Evolutionary conservation across 2,329 filamentous ascomycete genomes (phyloP), one percentile per base, ranked within the genome.

Genomic region (Microsporum canis): DNA sequence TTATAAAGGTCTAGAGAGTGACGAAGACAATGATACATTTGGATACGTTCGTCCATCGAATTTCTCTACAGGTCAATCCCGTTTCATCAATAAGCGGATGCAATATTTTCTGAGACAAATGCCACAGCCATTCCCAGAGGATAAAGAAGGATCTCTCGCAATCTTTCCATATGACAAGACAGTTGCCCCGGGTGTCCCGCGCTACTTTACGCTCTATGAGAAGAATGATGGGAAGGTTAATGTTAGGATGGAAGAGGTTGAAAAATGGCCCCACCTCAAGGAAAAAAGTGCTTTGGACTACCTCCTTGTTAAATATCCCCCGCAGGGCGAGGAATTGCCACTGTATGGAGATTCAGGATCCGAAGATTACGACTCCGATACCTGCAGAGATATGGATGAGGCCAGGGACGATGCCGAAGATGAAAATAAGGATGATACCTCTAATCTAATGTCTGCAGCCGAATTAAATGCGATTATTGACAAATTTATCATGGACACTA

Each of bases 341-440:
- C 27, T 75, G 0, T 82, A 80, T 66, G 82, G 82, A 3, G 81
- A 86, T 2, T 86, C 83, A 0, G 75, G 72, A 1, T 75, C 75
- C 5, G 75, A 77, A 65, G 76, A 80, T 34, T 82, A 80, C 63
- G 85, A 88, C 66, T 76, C 80, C 8, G 78, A 82, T 39, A 86
- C 82, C 0, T 81, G 79, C 76, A 73, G 73, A 49, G 86, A 88
- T 67, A 86, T 88, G 7, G 78, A 85, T 53, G 74, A 80, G 34
- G 84, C 86, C 63, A 72, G 75, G 45, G 73, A 76, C 59, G 74
- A 70, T 27, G 63, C 64, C 7, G 41, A 61, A 4, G 56, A 61
- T 29, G 63, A 63, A 12, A 49, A 60, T 12, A 66, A 61, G 8
- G 66, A 62, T 63, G 31, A 7, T 36, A 34, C 31, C 12, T 64